Percentiles rank a stretch among this genome's conserved stretches.
These are phyloP conservation scores for Takashimella koratensis DNA, from an alignment of 1,284 basidiomycete species.

Conservation along the genomic window DNA sequence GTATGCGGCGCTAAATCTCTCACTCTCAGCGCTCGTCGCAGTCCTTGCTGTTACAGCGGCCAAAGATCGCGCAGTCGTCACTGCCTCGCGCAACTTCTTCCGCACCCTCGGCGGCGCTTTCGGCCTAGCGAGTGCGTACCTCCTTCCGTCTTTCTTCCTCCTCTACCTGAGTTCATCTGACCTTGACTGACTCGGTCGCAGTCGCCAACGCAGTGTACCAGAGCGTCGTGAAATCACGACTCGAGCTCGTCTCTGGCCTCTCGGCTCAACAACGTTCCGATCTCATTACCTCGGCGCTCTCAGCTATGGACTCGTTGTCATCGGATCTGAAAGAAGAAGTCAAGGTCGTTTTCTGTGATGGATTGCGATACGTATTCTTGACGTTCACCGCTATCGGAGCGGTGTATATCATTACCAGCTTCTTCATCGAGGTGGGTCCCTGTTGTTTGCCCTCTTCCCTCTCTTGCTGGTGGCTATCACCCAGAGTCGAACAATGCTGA, in stretches of 20 bases:
- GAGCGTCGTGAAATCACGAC: slow-evolving; percentile 12
- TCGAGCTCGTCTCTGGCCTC: slow-evolving; percentile 8
- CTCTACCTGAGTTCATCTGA: not conserved
- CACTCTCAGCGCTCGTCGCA: slow-evolving; percentile 21
- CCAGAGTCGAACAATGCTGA: no score
- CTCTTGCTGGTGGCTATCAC: no score
- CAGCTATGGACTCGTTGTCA: slow-evolving; percentile 10
- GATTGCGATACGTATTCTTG: slow-evolving; percentile 25
- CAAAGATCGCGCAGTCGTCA: slow-evolving; percentile 31
- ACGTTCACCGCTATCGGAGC: slow-evolving; percentile 21
- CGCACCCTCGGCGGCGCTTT: slow-evolving; percentile 31
- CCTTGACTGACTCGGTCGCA: not conserved
- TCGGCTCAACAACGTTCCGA: slow-evolving; percentile 2
- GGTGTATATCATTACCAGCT: slow-evolving; percentile 16
- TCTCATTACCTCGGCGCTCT: slow-evolving; percentile 15
- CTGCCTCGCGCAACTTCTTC: slow-evolving; percentile 30
- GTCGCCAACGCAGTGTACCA: slow-evolving; percentile 32
- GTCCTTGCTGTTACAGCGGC: slow-evolving; percentile 21
- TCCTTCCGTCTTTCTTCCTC: not conserved
- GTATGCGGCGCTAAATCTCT: not conserved
- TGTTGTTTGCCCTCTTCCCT: not conserved
- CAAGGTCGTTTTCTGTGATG: slow-evolving; percentile 20
- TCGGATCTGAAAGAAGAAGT: slow-evolving; percentile 5
- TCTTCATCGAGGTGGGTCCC: slow-evolving; percentile 23
- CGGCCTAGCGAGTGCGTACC: slow-evolving; percentile 22